phyloP scores from a whole-genome alignment of 495 filamentous ascomycete genomes.

The Mytilinidion resinicola region DNA sequence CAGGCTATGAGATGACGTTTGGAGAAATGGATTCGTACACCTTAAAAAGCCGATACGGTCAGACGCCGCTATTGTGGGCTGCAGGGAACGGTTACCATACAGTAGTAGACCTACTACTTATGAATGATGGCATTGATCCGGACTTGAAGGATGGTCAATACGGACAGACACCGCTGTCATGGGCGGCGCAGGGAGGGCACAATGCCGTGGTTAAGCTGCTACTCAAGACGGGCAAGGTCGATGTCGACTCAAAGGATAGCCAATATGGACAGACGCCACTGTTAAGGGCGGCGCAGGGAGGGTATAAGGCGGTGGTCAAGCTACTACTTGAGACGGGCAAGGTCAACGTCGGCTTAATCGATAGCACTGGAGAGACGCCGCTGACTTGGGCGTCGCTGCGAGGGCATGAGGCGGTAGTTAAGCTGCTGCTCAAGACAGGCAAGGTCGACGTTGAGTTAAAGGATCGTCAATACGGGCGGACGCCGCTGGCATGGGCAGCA shows the following conservation, averaged over 20 bases:
- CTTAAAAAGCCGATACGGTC: background rate
- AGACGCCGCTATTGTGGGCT: background rate
- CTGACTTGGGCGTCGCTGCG: background rate
- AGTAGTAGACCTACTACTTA: background rate
- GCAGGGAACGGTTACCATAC: background rate
- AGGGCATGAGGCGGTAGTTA: too few relatives aligned
- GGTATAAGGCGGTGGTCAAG: too few relatives aligned
- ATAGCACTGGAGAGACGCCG: background rate
- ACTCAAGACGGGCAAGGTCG: background rate
- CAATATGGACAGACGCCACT: too few relatives aligned
- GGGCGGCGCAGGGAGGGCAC: background rate
- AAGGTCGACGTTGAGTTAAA: background rate
- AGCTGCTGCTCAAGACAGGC: too few relatives aligned
- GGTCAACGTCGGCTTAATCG: too few relatives aligned
- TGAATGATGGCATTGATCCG: background rate
- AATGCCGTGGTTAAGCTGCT: background rate
- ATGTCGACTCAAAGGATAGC: too few relatives aligned
- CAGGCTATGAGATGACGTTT: background rate
- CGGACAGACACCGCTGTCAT: background rate
- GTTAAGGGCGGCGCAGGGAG: too few relatives aligned
- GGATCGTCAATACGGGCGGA: background rate
- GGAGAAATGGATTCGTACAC: background rate
- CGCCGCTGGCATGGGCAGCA: background rate
- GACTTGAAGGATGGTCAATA: constrained; percentile 1
- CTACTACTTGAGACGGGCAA: too few relatives aligned